A percentile compares a stretch with the other conserved stretches of the same genome.
Evolutionary conservation across 306 rosid genomes (phyloP).

Genomic region (Ochetophila trinervis): DNA sequence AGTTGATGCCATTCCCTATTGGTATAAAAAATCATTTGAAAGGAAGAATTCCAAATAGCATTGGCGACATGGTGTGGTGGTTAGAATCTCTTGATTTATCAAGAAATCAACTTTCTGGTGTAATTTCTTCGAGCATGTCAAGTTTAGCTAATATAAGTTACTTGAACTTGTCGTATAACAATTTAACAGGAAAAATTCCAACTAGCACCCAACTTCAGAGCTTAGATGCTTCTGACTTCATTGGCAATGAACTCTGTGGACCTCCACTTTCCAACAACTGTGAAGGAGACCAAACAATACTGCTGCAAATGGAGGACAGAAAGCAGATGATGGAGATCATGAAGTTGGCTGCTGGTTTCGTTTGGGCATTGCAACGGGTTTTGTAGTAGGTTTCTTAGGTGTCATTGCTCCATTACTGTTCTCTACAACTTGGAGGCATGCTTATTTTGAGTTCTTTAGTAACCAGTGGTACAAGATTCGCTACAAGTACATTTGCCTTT

Average conservation of each 20-base stretch:
- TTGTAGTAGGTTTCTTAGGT: not conserved
- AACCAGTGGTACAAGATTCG: not conserved
- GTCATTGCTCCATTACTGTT: not conserved
- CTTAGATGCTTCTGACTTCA: not conserved
- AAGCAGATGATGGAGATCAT: slow-evolving; percentile 18
- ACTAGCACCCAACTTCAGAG: slow-evolving; percentile 10
- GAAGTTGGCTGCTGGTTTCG: not conserved
- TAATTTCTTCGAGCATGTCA: slow-evolving; percentile 3
- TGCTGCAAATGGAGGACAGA: not conserved
- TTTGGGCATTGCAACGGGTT: not conserved
- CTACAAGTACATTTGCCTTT: too few species aligned
- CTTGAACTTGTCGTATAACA: slow-evolving; percentile 14
- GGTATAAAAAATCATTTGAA: not conserved
- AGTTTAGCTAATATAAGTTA: not conserved
- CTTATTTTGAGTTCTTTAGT: not conserved
- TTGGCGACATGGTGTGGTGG: not conserved
- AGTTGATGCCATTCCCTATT: too few species aligned
- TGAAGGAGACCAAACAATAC: too few species aligned
- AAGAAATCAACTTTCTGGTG: slow-evolving; percentile 8
- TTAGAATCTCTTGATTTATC: slow-evolving; percentile 15
- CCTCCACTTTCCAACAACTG: not conserved
- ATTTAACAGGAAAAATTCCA: not conserved
- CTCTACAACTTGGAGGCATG: not conserved
- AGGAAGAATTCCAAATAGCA: not conserved
- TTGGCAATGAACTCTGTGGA: slow-evolving; percentile 9